A percentile compares a stretch with the other conserved stretches of the same genome.
Evolutionary conservation across 805 yeast genomes (phyloP).

Genomic region (Saccharomycopsis malanga): DNA sequence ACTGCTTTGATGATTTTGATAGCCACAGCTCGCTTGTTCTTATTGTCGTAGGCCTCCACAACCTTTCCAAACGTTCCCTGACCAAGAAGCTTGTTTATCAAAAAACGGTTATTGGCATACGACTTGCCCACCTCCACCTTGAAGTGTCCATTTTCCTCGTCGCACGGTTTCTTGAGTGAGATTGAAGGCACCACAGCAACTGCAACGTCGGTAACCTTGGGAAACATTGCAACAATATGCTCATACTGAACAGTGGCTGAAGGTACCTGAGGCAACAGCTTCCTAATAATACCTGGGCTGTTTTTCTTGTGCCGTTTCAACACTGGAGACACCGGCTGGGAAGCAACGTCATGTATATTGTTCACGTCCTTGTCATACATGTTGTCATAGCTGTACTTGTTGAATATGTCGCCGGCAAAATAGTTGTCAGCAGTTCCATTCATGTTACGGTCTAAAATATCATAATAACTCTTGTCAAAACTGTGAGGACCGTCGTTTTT

Average conservation of each 20-base stretch:
- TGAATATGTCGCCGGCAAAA: not conserved
- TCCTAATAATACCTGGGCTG: not conserved
- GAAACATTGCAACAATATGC: constrained; percentile 2
- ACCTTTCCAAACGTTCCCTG: constrained; percentile 94
- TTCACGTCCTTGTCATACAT: not conserved
- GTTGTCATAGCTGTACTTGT: not conserved
- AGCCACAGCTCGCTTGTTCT: constrained; percentile 61
- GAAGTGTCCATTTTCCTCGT: constrained; percentile 68
- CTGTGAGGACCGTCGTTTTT: not conserved
- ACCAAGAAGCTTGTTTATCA: constrained; percentile 63
- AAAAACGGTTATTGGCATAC: constrained; percentile 68
- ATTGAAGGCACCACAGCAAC: constrained; percentile 8
- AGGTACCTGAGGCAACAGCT: constrained; percentile 6
- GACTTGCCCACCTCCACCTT: constrained; percentile 49
- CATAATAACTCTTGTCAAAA: not conserved
- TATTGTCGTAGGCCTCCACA: constrained; percentile 68
- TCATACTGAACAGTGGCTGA: constrained; percentile 5
- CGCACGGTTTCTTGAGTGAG: not conserved
- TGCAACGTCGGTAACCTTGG: not conserved
- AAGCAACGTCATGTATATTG: not conserved
- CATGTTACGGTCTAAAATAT: not conserved
- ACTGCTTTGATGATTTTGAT: constrained; percentile 88
- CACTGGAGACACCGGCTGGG: not conserved
- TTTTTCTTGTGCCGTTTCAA: not conserved
- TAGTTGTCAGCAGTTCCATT: not conserved